Conservation (phyloP, 1,284 basidiomycete species). For the Apiotrichum mycotoxinovorans region DNA sequence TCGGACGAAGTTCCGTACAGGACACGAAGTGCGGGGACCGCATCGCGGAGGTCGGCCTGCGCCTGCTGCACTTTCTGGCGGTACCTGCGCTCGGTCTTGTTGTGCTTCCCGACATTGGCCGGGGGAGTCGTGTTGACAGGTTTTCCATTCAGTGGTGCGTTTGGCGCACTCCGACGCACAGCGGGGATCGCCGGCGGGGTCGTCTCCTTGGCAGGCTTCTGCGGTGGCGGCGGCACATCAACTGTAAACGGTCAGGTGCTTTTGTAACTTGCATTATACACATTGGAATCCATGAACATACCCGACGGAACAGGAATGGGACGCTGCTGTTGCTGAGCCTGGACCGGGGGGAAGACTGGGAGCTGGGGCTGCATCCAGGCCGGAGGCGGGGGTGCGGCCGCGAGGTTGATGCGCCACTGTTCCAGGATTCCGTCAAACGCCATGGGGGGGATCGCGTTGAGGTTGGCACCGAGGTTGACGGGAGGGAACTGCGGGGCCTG, state of each 20-base stretch:
- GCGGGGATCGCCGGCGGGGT: conserved; percentile 6
- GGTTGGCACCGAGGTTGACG: not conserved
- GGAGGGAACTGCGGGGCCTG: not conserved
- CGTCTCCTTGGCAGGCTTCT: not conserved
- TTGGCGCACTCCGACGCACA: conserved; percentile 21
- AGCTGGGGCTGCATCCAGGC: conserved; percentile 1
- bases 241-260: not conserved
- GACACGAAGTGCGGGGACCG: conserved; percentile 47
- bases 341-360: not conserved
- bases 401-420: conserved; percentile 21
- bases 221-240: not conserved
- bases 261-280: too few relatives aligned
- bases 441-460: conserved; percentile 12
- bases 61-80: conserved; percentile 50
- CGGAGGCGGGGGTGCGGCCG: not conserved
- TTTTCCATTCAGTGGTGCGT: conserved; percentile 20
- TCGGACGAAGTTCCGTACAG: conserved; percentile 48
- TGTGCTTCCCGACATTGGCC: conserved; percentile 45
- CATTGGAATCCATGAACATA: not conserved
- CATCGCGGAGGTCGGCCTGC: conserved; percentile 48
- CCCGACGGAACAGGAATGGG: not conserved
- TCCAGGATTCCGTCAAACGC: conserved; percentile 22
- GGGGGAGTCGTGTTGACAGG: conserved; percentile 8
- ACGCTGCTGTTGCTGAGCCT: conserved; percentile 1
- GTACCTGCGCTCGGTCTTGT: conserved; percentile 50